A percentile compares a stretch with the other conserved stretches of the same genome.
Conservation (phyloP, 2,329 filamentous ascomycete species). For the Sclerotinia minor region DNA sequence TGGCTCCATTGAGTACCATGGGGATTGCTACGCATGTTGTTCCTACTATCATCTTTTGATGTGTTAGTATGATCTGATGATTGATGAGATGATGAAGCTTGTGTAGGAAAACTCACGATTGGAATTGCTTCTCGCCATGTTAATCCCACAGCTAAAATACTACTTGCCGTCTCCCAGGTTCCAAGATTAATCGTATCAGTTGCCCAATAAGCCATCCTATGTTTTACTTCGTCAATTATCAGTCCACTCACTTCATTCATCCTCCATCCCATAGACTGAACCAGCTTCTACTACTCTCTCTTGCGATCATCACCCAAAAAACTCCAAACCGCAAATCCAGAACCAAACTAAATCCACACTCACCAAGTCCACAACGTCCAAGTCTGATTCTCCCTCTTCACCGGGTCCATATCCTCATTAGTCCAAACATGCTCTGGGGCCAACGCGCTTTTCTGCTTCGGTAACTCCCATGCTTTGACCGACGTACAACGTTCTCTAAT, state of each 20-base stretch:
- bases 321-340: not conserved
- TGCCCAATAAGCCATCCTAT: conserved; percentile 45
- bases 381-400: conserved; percentile 38
- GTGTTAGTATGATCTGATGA: conserved; percentile 20
- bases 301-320: not conserved
- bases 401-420: conserved; percentile 42
- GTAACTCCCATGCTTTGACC: conserved; percentile 49
- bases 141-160: conserved; percentile 53
- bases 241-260: too few species aligned
- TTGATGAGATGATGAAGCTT: not conserved
- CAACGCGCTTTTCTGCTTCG: conserved; percentile 50
- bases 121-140: conserved; percentile 56
- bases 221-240: not conserved
- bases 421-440: conserved; percentile 49
- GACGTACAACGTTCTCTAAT: conserved; percentile 46
- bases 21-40: conserved; percentile 58
- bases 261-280: not conserved
- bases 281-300: not conserved
- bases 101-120: conserved; percentile 35
- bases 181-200: conserved; percentile 45
- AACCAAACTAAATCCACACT: conserved; percentile 1
- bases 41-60: conserved; percentile 55
- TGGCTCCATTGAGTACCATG: conserved; percentile 51
- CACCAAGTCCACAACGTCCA: conserved; percentile 43
- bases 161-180: conserved; percentile 55